Percentiles rank a stretch among this genome's conserved stretches.
phyloP scores from a whole-genome alignment of 495 filamentous ascomycete species.

The Zalerion maritima region DNA sequence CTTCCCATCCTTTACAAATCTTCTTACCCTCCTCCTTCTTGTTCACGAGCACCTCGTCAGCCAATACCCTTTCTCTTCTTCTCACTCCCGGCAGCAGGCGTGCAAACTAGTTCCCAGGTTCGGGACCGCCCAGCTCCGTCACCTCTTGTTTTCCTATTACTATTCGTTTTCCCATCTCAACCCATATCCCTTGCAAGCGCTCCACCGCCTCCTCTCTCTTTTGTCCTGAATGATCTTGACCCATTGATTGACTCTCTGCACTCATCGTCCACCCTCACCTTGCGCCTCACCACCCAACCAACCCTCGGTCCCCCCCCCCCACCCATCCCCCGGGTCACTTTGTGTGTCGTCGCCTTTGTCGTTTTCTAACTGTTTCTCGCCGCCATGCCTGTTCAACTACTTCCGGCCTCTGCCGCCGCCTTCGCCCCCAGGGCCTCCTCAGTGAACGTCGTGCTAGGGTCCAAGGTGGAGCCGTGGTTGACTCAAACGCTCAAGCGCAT shows the following conservation, averaged over 20 bases:
- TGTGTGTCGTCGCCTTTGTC: conserved; percentile 13
- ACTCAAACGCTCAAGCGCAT: conserved; percentile 93
- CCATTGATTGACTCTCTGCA: conserved; percentile 14
- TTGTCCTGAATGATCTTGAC: conserved; percentile 16
- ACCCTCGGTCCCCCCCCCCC: conserved; percentile 12
- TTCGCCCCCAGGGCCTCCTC: conserved; percentile 84
- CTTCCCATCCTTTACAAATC: conserved; percentile 27
- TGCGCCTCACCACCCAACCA: conserved; percentile 8
- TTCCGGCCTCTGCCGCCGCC: conserved; percentile 89
- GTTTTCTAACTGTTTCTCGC: conserved; percentile 14
- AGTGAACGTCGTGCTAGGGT: conserved; percentile 88
- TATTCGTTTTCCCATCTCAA: conserved; percentile 39
- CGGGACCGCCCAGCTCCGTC: conserved; percentile 40
- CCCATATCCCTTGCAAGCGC: conserved; percentile 31
- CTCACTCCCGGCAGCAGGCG: conserved; percentile 35
- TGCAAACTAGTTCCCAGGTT: conserved; percentile 43
- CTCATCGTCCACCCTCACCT: conserved; percentile 7
- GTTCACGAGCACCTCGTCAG: conserved; percentile 30
- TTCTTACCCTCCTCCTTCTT: conserved; percentile 33
- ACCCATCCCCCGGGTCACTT: conserved; percentile 9
- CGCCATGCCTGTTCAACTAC: conserved; percentile 79
- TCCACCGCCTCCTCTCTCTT: conserved; percentile 32
- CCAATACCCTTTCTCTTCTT: conserved; percentile 38
- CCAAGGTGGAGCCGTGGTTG: conserved; percentile 94
- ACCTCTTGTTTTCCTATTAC: conserved; percentile 38